phyloP scores from a whole-genome alignment of 2,329 filamentous ascomycete genomes.

The Colletotrichum spinosum region DNA sequence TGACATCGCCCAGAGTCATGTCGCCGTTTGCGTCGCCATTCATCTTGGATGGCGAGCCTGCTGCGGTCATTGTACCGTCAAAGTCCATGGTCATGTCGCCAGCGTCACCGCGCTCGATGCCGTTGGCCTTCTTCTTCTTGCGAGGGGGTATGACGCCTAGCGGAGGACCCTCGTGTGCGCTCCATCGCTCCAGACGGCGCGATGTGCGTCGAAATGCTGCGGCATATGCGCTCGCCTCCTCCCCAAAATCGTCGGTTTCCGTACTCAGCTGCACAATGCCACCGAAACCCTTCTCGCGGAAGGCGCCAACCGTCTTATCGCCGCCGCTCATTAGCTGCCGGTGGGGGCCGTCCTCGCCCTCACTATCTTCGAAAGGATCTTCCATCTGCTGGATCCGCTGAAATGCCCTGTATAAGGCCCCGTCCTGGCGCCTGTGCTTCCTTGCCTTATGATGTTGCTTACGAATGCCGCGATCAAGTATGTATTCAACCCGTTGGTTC shows the following conservation, averaged over 20 bases:
- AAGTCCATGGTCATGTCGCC: slow-evolving; percentile 43
- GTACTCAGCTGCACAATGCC: slow-evolving; percentile 71
- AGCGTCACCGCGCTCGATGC: slow-evolving; percentile 29
- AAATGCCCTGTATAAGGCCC: slow-evolving; percentile 74
- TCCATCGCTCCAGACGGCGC: slow-evolving; percentile 79
- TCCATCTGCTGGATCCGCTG: slow-evolving; percentile 68
- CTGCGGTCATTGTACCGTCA: slow-evolving; percentile 41
- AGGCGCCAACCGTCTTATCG: slow-evolving; percentile 50
- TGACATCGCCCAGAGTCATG: slow-evolving; percentile 54
- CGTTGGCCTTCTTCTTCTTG: slow-evolving; percentile 52
- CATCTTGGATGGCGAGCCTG: slow-evolving; percentile 30
- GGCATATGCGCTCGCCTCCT: slow-evolving; percentile 76
- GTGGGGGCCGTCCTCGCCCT: slow-evolving; percentile 63
- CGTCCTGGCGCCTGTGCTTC: slow-evolving; percentile 71
- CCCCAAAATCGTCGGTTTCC: slow-evolving; percentile 81
- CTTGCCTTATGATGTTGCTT: slow-evolving; percentile 73
- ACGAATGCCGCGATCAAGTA: slow-evolving; percentile 80
- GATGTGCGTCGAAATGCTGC: slow-evolving; percentile 73
- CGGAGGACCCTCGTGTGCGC: slow-evolving; percentile 57
- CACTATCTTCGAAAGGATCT: slow-evolving; percentile 71
- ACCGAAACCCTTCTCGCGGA: slow-evolving; percentile 69
- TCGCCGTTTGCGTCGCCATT: slow-evolving; percentile 54
- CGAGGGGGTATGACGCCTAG: slow-evolving; percentile 60
- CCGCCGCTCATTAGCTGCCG: slow-evolving; percentile 46
- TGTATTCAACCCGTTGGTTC: slow-evolving; percentile 83